Base-by-base conservation (phyloP, 257 asterid species). In the Solanum medicagineum region DNA sequence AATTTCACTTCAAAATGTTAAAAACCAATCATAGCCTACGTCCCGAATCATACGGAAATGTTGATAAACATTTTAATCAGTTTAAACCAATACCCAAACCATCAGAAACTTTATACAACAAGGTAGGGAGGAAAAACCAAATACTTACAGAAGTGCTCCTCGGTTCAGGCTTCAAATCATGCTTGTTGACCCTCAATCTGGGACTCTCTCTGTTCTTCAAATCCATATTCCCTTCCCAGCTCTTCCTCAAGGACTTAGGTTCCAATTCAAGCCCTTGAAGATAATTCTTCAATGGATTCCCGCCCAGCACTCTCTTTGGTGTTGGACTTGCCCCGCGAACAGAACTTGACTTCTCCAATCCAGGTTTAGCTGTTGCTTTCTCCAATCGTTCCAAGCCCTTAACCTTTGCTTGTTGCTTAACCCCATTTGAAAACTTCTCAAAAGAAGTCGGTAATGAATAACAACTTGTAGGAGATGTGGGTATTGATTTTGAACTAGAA, bases 141-240 rank as follows among this genome's bases (percentile, higher is more conserved):
- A 80, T 87, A 92, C 98, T 92, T 87, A 97, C 98, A 10, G 95
- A 94, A 87, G 87, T 89, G 89, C 96, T 92, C 87, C 96, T 90
- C 51, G 88, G 88, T 54, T 97, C 97, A 19, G 93, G 86, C 89
- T 90, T 95, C 86, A 89, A 40, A 59, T 92, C 97, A 71, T 86
- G 94, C 88, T 87, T 93, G 80, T 85, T 88, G 86, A 85, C 90
- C 89, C 92, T 97, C 94, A 91, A 60, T 81, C 93, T 90, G 29
- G 99, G 98, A 87, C 96, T 95, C 66, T 95, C 99, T 91, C 95
- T 90, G 79, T 92, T 85, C 92, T 88, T 97, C 36, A 92, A 86
- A 85, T 94, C 98, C 90, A 93, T 90, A 89, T 92, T 92, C 89
- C 98, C 98, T 92, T 97, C 98, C 99, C 99, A 97, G 91, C 98